phyloP scores from a whole-genome alignment of 1,139 yeast species.

The Pichia inconspicua region DNA sequence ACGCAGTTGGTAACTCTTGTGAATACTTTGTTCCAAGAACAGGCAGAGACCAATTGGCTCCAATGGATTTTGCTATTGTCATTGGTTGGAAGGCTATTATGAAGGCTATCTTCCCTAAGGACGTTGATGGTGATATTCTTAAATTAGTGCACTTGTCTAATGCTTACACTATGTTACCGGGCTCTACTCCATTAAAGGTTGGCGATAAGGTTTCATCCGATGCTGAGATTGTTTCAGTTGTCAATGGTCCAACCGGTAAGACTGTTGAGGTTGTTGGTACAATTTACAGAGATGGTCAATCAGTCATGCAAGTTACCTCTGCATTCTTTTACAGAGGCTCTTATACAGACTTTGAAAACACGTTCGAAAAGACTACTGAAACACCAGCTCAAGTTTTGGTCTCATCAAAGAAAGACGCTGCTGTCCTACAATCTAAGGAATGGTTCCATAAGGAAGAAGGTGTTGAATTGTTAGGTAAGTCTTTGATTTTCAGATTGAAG shows the following conservation, averaged over 20 bases:
- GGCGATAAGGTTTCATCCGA: slow-evolving; percentile 79
- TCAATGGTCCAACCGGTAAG: slow-evolving; percentile 89
- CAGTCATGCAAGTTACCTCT: slow-evolving; percentile 91
- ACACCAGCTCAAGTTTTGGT: slow-evolving; percentile 77
- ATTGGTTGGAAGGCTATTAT: slow-evolving; percentile 98
- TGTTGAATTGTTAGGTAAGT: slow-evolving; percentile 67
- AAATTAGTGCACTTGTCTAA: slow-evolving; percentile 91
- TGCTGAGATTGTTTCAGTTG: slow-evolving; percentile 82
- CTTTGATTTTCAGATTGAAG: slow-evolving; percentile 83
- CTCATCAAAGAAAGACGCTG: slow-evolving; percentile 77
- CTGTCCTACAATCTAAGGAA: slow-evolving; percentile 89
- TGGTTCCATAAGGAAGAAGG: slow-evolving; percentile 86
- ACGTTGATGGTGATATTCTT: slow-evolving; percentile 92
- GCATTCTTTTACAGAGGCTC: slow-evolving; percentile 95
- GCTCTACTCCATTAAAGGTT: slow-evolving; percentile 81
- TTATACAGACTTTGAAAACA: slow-evolving; percentile 80
- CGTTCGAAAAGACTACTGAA: slow-evolving; percentile 84
- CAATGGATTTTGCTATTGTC: slow-evolving; percentile 98
- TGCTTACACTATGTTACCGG: slow-evolving; percentile 89
- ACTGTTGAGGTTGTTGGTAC: slow-evolving; percentile 94
- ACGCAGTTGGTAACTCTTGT: slow-evolving; percentile 94
- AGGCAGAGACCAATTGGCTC: slow-evolving; percentile 81
- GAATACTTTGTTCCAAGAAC: slow-evolving; percentile 90
- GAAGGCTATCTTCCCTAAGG: slow-evolving; percentile 92
- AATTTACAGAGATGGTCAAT: slow-evolving; percentile 62